phyloP scores from a whole-genome alignment of 371 early-diverging fungal genomes.

The Mortierella sp. region DNA sequence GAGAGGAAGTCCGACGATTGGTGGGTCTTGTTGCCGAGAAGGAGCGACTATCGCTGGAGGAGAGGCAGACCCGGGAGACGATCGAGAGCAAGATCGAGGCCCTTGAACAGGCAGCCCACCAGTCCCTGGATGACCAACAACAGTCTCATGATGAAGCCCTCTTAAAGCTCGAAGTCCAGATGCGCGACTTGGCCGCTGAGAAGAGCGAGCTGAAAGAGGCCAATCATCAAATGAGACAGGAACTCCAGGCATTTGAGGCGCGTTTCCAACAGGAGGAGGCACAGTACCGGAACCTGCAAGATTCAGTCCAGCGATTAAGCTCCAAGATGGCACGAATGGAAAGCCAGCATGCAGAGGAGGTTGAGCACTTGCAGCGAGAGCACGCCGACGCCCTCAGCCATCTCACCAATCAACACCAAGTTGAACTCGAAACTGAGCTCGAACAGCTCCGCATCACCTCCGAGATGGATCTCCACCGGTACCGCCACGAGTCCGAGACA shows the following conservation, averaged over 20 bases:
- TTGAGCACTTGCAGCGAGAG: slow-evolving; percentile 27
- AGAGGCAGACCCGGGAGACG: slow-evolving; percentile 9
- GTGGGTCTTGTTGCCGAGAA: slow-evolving; percentile 4
- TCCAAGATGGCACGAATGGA: slow-evolving; percentile 44
- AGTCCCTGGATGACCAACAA: slow-evolving; percentile 2
- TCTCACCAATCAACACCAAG: slow-evolving; percentile 18
- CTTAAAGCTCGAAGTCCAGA: slow-evolving; percentile 8
- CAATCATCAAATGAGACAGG: slow-evolving; percentile 7
- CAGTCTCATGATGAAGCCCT: slow-evolving; percentile 3
- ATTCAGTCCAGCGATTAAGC: slow-evolving; percentile 42
- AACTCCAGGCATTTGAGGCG: slow-evolving; percentile 15
- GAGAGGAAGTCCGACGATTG: slow-evolving; percentile 15
- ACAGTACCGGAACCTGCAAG: slow-evolving; percentile 46
- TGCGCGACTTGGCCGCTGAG: slow-evolving; percentile 15
- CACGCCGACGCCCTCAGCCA: slow-evolving; percentile 26
- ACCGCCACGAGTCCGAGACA: slow-evolving; percentile 7
- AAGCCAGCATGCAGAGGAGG: slow-evolving; percentile 31
- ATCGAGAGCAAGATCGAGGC: slow-evolving; percentile 19
- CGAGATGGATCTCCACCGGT: background rate
- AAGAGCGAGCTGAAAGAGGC: slow-evolving; percentile 5
- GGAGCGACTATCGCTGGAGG: slow-evolving; percentile 12
- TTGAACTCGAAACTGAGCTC: slow-evolving; percentile 11
- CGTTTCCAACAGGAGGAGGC: slow-evolving; percentile 37
- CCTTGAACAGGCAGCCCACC: background rate
- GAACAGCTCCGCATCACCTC: slow-evolving; percentile 2